A percentile compares a stretch with the other conserved stretches of the same genome.
Conservation (phyloP, 768 basidiomycete genomes). For the Suillus subaureus region DNA sequence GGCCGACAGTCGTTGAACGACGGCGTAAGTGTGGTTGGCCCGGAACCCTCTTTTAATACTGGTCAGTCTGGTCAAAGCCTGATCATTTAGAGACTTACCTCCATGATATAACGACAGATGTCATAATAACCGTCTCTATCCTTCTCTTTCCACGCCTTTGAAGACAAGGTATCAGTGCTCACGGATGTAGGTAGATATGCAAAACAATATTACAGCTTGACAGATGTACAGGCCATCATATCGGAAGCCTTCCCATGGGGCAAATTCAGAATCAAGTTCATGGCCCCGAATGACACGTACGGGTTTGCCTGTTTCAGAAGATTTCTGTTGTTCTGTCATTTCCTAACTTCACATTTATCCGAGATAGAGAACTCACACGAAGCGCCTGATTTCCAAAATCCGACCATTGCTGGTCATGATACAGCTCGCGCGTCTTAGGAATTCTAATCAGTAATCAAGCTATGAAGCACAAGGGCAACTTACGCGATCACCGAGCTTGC, state of each 20-base stretch:
- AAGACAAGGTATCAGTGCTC: neutral
- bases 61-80: neutral
- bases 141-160: constrained; percentile 24
- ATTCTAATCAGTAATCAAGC: neutral
- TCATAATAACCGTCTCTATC: constrained; percentile 13
- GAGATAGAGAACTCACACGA: constrained; percentile 13
- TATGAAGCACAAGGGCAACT: neutral
- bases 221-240: constrained; percentile 35
- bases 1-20: neutral
- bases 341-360: neutral
- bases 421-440: constrained; percentile 24
- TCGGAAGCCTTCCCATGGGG: constrained; percentile 26
- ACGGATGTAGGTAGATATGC: neutral
- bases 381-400: constrained; percentile 14
- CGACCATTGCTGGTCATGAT: constrained; percentile 24
- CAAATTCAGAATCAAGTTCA: constrained; percentile 22
- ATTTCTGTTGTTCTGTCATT: constrained; percentile 19
- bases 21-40: constrained; percentile 26
- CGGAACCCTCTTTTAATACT: constrained; percentile 26
- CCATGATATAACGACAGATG: constrained; percentile 29
- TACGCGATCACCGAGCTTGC: constrained; percentile 2
- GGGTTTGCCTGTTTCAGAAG: constrained; percentile 17
- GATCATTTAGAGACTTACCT: constrained; percentile 16
- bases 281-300: constrained; percentile 31
- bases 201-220: constrained; percentile 14